A percentile compares a stretch with the other conserved stretches of the same genome.
These are phyloP conservation scores for Arthroderma sp. DNA, from an alignment of 2,329 filamentous ascomycete genomes.

Conservation along the genomic window DNA sequence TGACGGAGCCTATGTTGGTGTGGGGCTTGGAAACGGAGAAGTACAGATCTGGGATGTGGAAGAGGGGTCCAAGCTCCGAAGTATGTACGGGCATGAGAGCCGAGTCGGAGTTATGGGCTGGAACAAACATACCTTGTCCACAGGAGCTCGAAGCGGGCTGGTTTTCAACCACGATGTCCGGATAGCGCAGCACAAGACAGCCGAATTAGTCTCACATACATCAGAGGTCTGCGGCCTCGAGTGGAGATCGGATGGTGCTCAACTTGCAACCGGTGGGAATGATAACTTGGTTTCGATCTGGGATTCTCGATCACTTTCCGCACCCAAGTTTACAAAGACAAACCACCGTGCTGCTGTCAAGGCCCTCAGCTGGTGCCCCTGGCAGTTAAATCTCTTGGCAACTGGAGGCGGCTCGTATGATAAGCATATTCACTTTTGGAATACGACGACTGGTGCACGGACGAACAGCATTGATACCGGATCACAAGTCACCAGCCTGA, in stretches of 20 bases:
- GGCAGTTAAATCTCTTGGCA: slow-evolving; percentile 93
- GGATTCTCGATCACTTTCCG: slow-evolving; percentile 85
- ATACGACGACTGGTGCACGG: slow-evolving; percentile 90
- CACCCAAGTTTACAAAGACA: slow-evolving; percentile 98
- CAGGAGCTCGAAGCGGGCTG: slow-evolving; percentile 82
- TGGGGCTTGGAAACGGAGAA: slow-evolving; percentile 87
- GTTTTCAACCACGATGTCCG: slow-evolving; percentile 99
- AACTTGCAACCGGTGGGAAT: slow-evolving; percentile 94
- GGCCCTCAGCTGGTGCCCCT: slow-evolving; percentile 96
- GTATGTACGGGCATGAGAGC: slow-evolving; percentile 95
- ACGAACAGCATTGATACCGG: slow-evolving; percentile 99
- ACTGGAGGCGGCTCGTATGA: slow-evolving; percentile 95
- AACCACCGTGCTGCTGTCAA: slow-evolving; percentile 99
- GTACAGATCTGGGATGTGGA: slow-evolving; percentile 99
- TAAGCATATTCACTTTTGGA: slow-evolving; percentile 99
- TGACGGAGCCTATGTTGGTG: slow-evolving; percentile 89
- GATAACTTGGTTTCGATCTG: slow-evolving; percentile 99
- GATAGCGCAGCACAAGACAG: slow-evolving; percentile 93
- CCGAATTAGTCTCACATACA: slow-evolving; percentile 91
- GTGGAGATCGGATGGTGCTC: slow-evolving; percentile 91
- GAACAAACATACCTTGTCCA: slow-evolving; percentile 96
- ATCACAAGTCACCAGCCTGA: slow-evolving; percentile 88
- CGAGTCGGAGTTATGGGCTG: slow-evolving; percentile 97
- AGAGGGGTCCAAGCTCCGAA: slow-evolving; percentile 86
- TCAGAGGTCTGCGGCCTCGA: slow-evolving; percentile 96